Evolutionary conservation across 169 alveolate genomes (phyloP).

Genomic region (Perkinsus olseni): DNA sequence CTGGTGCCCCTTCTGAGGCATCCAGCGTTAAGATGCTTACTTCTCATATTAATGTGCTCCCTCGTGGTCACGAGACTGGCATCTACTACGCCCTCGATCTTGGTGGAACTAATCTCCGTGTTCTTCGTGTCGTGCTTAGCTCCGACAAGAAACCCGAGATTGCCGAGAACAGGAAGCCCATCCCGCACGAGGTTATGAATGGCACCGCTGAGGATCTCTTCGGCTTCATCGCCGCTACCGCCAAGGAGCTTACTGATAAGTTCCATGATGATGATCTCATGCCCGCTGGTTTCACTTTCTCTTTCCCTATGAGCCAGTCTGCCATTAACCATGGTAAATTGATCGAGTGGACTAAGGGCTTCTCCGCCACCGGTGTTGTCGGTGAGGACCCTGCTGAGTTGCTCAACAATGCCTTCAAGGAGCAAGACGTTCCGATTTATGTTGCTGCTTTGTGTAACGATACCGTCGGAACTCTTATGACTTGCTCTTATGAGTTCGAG

Average conservation of each 20-base stretch:
- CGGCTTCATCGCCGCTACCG: neutral
- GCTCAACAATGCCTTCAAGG: constrained; percentile 21
- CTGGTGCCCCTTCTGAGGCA: neutral
- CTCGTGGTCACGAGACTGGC: constrained; percentile 26
- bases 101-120: constrained; percentile 33
- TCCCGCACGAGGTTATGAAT: neutral
- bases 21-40: constrained; percentile 16
- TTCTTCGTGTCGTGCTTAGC: constrained; percentile 20
- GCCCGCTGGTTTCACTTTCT: constrained; percentile 24
- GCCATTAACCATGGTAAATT: constrained; percentile 9
- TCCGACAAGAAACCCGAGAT: neutral
- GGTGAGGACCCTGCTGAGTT: constrained; percentile 24
- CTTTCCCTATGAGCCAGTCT: constrained; percentile 25
- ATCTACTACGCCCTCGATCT: constrained; percentile 30
- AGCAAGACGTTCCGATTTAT: constrained; percentile 20
- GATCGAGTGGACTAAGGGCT: constrained; percentile 31
- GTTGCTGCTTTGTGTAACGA: constrained; percentile 22
- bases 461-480: constrained; percentile 26
- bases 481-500: constrained; percentile 7
- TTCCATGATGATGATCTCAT: constrained; percentile 4
- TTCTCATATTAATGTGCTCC: constrained; percentile 21
- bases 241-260: neutral
- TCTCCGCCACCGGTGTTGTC: constrained; percentile 19
- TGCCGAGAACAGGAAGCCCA: constrained; percentile 3
- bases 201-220: neutral